phyloP scores from a whole-genome alignment of 768 basidiomycete genomes.

The Agrocybe chaxingu region DNA sequence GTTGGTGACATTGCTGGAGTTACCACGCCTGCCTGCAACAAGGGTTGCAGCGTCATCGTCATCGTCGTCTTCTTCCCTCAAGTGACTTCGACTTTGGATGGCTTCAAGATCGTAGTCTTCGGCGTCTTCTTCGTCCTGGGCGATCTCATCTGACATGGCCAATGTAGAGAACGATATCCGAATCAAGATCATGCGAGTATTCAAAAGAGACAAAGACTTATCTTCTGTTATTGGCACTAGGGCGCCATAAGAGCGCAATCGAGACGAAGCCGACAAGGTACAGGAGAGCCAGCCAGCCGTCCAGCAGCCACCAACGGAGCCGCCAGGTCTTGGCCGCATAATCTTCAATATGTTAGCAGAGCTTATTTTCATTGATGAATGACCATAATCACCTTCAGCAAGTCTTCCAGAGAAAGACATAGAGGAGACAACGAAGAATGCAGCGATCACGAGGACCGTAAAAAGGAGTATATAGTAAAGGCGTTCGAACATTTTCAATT shows the following conservation, averaged over 20 bases:
- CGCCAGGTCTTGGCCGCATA: conserved; percentile 91
- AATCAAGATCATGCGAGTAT: conserved; percentile 19
- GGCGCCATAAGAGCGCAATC: conserved; percentile 92
- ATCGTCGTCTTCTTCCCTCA: conserved; percentile 60
- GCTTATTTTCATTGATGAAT: conserved; percentile 11
- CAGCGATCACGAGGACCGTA: conserved; percentile 75
- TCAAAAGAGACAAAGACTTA: conserved; percentile 37
- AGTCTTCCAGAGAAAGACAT: conserved; percentile 88
- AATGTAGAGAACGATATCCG: conserved; percentile 51
- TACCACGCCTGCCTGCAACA: conserved; percentile 55
- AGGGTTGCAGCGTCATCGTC: conserved; percentile 63
- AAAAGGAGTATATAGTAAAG: conserved; percentile 83
- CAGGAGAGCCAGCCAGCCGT: conserved; percentile 89
- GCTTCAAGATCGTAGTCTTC: conserved; percentile 89
- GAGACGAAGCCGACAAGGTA: conserved; percentile 78
- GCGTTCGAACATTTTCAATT: conserved; percentile 83
- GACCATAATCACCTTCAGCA: conserved; percentile 64
- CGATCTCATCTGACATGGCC: conserved; percentile 94
- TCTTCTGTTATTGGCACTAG: conserved; percentile 86
- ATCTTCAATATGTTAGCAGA: conserved; percentile 41
- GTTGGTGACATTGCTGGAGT: conserved; percentile 46
- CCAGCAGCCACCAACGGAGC: conserved; percentile 92
- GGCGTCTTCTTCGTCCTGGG: conserved; percentile 91
- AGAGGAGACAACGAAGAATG: conserved; percentile 92
- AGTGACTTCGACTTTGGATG: conserved; percentile 52